Percentiles rank a stretch among this genome's conserved stretches.
phyloP scores from a whole-genome alignment of 2,329 filamentous ascomycete species.

The Fusarium brachygibbosum region DNA sequence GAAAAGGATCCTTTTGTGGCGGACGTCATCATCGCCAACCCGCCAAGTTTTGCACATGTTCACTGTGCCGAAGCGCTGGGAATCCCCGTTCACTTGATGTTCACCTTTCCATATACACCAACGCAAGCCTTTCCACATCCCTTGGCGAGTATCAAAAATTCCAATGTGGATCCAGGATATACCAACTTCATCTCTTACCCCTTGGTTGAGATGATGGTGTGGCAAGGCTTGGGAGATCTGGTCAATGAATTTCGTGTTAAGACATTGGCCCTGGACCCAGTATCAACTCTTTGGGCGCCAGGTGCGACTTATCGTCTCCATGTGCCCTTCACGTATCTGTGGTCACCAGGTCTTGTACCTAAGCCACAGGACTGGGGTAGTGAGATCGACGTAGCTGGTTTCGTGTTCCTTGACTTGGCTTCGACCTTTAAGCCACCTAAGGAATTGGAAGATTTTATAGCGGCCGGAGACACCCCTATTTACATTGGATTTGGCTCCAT shows the following conservation, averaged over 20 bases:
- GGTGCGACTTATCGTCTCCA: slow-evolving; percentile 79
- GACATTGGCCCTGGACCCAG: slow-evolving; percentile 77
- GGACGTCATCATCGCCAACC: slow-evolving; percentile 88
- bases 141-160: slow-evolving; percentile 79
- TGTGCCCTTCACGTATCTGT: slow-evolving; percentile 81
- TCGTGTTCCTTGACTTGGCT: slow-evolving; percentile 80
- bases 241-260: slow-evolving; percentile 80
- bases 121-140: slow-evolving; percentile 83
- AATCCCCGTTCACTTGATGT: slow-evolving; percentile 86
- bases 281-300: slow-evolving; percentile 82
- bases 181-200: slow-evolving; percentile 87
- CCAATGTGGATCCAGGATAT: slow-evolving; percentile 78
- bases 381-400: slow-evolving; percentile 81
- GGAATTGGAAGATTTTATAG: slow-evolving; percentile 68
- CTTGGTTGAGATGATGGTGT: slow-evolving; percentile 87
- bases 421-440: slow-evolving; percentile 70
- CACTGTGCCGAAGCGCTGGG: slow-evolving; percentile 85
- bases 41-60: slow-evolving; percentile 81
- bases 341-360: slow-evolving; percentile 74
- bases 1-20: slow-evolving; percentile 73
- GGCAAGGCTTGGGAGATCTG: slow-evolving; percentile 87
- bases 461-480: slow-evolving; percentile 69
- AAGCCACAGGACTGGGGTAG: slow-evolving; percentile 77
- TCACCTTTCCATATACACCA: slow-evolving; percentile 86
- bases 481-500: slow-evolving; percentile 85